phyloP scores from a whole-genome alignment of 495 filamentous ascomycete species.

The Penicillium cataractarum region DNA sequence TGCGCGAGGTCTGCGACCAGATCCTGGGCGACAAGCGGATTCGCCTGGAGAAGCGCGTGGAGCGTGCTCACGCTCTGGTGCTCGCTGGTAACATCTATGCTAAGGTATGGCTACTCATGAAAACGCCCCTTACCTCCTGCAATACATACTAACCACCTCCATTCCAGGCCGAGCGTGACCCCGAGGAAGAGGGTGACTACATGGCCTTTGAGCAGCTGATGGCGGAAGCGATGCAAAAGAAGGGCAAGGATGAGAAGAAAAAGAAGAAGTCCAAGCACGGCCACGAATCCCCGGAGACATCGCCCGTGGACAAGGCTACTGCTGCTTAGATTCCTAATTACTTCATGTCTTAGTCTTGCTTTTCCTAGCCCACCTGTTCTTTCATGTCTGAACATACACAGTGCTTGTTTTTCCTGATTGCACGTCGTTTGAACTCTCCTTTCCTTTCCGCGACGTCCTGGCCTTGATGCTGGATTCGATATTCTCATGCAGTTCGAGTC shows the following conservation, averaged over 20 bases:
- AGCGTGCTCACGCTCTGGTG: constrained; percentile 86
- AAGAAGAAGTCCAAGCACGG: constrained; percentile 55
- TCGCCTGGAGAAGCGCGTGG: constrained; percentile 78
- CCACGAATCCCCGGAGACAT: constrained; percentile 12
- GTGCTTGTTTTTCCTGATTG: constrained; percentile 4
- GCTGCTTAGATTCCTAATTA: constrained; percentile 18
- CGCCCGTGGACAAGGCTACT: constrained; percentile 16
- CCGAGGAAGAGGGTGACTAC: constrained; percentile 97
- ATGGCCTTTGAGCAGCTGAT: constrained; percentile 99
- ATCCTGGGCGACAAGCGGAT: constrained; percentile 79
- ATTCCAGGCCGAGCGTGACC: constrained; percentile 80
- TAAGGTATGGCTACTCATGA: constrained; percentile 61
- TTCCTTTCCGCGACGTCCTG: constrained; percentile 15
- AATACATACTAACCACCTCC: constrained; percentile 7
- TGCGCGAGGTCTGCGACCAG: constrained; percentile 83
- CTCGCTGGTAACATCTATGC: constrained; percentile 85
- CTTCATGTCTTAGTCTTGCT: constrained; percentile 4
- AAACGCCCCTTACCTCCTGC: background rate
- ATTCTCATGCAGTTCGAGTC: constrained; percentile 15
- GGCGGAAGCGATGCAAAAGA: constrained; percentile 93
- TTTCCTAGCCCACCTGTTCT: constrained; percentile 8
- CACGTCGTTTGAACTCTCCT: constrained; percentile 2
- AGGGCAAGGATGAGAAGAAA: constrained; percentile 77
- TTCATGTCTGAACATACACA: constrained; percentile 21
- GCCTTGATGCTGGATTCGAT: background rate